These are phyloP conservation scores for Debaryomyces nepalensis DNA, from an alignment of 1,139 yeast genomes.

Conservation along the genomic window DNA sequence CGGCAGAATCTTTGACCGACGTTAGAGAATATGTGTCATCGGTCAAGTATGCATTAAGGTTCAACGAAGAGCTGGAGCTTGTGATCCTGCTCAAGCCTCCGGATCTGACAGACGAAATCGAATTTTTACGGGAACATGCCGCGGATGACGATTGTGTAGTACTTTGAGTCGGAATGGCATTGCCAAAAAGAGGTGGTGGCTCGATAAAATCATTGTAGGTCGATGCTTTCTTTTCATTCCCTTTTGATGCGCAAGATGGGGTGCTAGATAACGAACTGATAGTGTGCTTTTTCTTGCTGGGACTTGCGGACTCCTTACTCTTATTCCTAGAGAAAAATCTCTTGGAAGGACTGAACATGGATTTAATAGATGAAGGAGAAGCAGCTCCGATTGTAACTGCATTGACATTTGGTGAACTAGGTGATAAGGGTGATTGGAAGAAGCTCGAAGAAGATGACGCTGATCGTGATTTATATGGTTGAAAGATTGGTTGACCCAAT, in stretches of 20 bases:
- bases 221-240: constrained; percentile 4
- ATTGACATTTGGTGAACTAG: constrained; percentile 24
- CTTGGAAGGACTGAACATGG: constrained; percentile 40
- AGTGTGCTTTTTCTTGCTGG: constrained; percentile 29
- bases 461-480: constrained; percentile 2
- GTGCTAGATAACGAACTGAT: constrained; percentile 37
- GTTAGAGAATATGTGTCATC: constrained; percentile 32
- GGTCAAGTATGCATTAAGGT: constrained; percentile 50
- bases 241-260: constrained; percentile 1
- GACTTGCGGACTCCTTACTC: constrained; percentile 15
- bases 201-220: constrained; percentile 34
- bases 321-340: constrained; percentile 32
- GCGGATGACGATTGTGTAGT: constrained; percentile 12
- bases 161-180: constrained; percentile 10
- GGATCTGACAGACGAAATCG: constrained; percentile 26
- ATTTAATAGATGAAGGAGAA: constrained; percentile 36
- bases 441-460: constrained; percentile 15
- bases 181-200: constrained; percentile 44
- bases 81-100: constrained; percentile 41
- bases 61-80: constrained; percentile 48
- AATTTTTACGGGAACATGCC: constrained; percentile 29
- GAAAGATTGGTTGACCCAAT: constrained; percentile 21
- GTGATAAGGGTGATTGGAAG: constrained; percentile 8
- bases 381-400: constrained; percentile 40
- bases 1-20: constrained; percentile 13